Base-by-base conservation (phyloP, 139 green algal species). In the Choricystis sp. region DNA sequence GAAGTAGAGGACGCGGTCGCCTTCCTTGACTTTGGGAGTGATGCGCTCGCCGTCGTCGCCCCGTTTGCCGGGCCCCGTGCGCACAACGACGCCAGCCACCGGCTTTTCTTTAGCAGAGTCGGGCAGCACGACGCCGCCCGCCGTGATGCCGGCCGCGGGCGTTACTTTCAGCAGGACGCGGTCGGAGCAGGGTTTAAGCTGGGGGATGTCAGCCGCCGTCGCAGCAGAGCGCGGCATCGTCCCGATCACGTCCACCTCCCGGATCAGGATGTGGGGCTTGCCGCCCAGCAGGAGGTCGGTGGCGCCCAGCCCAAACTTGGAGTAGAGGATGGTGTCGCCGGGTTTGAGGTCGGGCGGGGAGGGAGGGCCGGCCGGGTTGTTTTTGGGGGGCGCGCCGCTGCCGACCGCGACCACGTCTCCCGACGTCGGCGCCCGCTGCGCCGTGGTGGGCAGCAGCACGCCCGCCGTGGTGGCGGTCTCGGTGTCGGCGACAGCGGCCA, bases 271-370 rank as follows among this genome's bases (percentile, higher is more conserved):
- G 70, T 90, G 91, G 57, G 81, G 63, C 30, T 86, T 63, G 0
- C 73, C 85, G 27, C 78, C 60, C 57, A 94, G 22, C 62, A 86
- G 78, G 9, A 97, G 23, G 61, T 97, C 91, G 2, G 79, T 88
- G 60, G 81, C 85, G 26, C 89, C 90, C 64, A 97, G 89, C 28
- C 91, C 91, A 74, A 96, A 97, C 71, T 96, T 96, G 81, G 68
- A 86, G 81, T 96, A 97, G 26, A 97, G 66, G 19, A 97, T 78
- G 59, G 82, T 88, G 26, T 88, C 70, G 56, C 81, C 81, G 29
- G 64, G 58, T n/a, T 80, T 78, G 3, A 89, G 49, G 5, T 60
- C 66, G 64, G 85, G 83, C 26, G 68, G 19, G 30, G 77, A 63
- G 22, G 61, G 62, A n/a, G n/a, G n/a, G n/a, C n/a, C n/a, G n/a